Base-by-base conservation (phyloP, 2,329 filamentous ascomycete genomes). In the Exophiala oligosperma region DNA sequence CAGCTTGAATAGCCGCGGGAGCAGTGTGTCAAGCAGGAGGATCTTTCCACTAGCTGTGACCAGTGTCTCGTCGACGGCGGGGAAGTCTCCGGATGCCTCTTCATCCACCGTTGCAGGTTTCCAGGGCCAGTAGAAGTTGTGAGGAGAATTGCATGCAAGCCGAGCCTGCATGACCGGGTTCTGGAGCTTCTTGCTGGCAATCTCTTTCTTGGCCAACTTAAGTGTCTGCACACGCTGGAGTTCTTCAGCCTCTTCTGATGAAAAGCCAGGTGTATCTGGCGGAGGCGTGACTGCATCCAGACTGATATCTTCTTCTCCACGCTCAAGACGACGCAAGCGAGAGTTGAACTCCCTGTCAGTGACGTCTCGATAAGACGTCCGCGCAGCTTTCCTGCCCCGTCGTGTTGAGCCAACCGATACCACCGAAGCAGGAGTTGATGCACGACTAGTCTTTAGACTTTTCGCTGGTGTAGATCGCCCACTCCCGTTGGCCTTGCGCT, bases 91-190 rank as follows among this genome's bases (percentile, higher is more conserved):
- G 8, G 61, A 62, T 28, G 56, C 56, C 32, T 63, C 56, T 23
- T 95, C 89, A 66, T 97, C 92, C 0, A 90, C 77, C 0, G 82
- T 78, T 21, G 41, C 50, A 11, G 62, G 60, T 28, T 83, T 80
- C 84, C 93, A 97, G 0, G 94, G 93, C 70, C 92, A 95, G 75
- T 96, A 97, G 72, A 99, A 97, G 70, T 97, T 96, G 74, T 97
- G 92, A 0, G 94, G 94, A 0, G 87, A 91, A 72, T 99, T 96
- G 74, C 94, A 97, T 9, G 91, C 91, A 0, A 97, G 82, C 0
- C 94, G 89, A 2, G 96, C 84, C 71, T 99, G 94, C 80, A 96
- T 91, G 21, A 97, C 76, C 0, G 92, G 90, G 65, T 99, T 99
- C 48, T 94, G 92, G 1, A 97, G 81, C 69, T 96, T 97, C 77